Evolutionary conservation across 1,284 basidiomycete species (phyloP).

Genomic region (Apiotrichum montevideense): DNA sequence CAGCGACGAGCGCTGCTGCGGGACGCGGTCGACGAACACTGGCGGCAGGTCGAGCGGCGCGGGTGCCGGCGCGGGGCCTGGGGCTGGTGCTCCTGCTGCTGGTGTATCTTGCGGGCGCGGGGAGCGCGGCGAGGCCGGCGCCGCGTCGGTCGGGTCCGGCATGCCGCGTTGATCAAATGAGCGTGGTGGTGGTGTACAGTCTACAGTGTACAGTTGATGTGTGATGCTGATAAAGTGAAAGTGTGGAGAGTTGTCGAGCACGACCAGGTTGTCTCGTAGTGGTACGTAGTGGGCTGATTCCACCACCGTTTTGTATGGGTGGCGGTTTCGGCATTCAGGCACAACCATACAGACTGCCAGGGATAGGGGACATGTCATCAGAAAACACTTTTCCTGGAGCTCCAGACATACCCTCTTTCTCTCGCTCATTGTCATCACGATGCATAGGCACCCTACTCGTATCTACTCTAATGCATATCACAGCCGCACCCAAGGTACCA

Average conservation of each 20-base stretch:
- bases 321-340: no score
- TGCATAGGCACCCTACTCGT: not conserved
- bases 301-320: no score
- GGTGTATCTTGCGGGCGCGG: not conserved
- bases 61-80: not conserved
- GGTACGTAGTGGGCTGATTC: no score
- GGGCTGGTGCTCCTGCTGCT: not conserved
- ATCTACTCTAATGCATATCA: not conserved
- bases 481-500: not conserved
- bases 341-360: no score
- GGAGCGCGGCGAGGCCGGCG: not conserved
- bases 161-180: not conserved
- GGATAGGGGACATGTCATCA: no score
- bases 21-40: slow-evolving; percentile 15
- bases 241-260: no score
- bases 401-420: not conserved
- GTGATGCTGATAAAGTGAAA: no score
- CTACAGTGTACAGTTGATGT: no score
- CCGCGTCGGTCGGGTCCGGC: not conserved
- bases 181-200: not conserved
- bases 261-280: no score
- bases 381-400: no score
- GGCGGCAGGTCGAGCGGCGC: slow-evolving; percentile 6
- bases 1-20: slow-evolving; percentile 25
- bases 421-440: not conserved